phyloP scores from a whole-genome alignment of 169 alveolate species.

The Toxoplasma gondii region DNA sequence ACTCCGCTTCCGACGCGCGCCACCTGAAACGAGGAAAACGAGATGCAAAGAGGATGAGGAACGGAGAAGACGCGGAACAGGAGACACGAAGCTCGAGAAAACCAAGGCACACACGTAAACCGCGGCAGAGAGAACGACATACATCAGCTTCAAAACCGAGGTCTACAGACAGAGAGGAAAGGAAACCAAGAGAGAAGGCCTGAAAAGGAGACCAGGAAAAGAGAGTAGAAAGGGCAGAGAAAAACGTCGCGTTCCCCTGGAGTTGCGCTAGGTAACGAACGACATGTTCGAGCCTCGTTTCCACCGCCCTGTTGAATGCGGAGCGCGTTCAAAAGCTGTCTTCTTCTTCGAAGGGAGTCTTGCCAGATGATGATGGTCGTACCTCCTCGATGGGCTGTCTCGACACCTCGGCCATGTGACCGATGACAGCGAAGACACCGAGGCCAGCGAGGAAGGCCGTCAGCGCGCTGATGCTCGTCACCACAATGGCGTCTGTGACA shows the following conservation, averaged over 20 bases:
- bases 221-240: neutral
- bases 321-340: no score
- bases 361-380: no score
- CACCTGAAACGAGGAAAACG: neutral
- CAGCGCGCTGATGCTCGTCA: slow-evolving; percentile 11
- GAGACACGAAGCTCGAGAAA: neutral
- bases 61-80: neutral
- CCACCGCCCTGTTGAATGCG: no score
- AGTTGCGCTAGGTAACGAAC: no score
- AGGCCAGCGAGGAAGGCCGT: slow-evolving; percentile 21
- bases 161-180: no score
- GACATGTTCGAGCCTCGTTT: no score
- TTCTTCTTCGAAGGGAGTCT: no score
- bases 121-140: neutral
- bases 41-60: neutral
- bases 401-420: neutral
- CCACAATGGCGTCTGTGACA: neutral
- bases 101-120: neutral
- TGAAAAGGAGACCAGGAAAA: neutral
- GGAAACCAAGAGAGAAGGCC: neutral
- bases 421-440: slow-evolving; percentile 15
- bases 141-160: no score
- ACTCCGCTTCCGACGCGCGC: slow-evolving; percentile 36
- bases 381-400: neutral
- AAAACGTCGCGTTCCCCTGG: no score